phyloP scores from a whole-genome alignment of 768 basidiomycete species.

The Collybia sordida region DNA sequence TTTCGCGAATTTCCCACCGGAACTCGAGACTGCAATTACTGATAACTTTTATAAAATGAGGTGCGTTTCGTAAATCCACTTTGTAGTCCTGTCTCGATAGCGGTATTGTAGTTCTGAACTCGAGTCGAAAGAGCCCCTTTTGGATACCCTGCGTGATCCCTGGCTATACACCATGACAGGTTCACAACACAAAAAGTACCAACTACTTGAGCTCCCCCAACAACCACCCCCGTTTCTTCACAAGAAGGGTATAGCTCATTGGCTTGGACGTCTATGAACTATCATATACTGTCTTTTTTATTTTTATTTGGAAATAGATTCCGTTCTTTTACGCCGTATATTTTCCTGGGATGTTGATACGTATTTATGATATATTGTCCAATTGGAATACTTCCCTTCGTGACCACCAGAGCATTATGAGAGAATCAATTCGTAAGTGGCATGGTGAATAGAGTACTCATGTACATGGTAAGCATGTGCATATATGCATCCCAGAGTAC shows the following conservation, averaged over 20 bases:
- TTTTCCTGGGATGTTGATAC: too few relatives aligned
- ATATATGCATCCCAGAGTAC: constrained; percentile 6
- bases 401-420: neutral
- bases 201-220: neutral
- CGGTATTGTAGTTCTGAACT: constrained; percentile 5
- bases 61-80: neutral
- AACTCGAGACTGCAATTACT: constrained; percentile 7
- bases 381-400: too few relatives aligned
- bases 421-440: constrained; percentile 13
- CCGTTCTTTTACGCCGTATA: too few relatives aligned
- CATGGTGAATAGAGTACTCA: constrained; percentile 21
- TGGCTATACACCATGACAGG: neutral
- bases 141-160: neutral
- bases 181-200: neutral
- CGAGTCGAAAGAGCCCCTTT: constrained; percentile 11
- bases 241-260: too few relatives aligned
- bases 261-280: too few relatives aligned
- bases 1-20: constrained; percentile 16
- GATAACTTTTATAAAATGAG: constrained; percentile 13
- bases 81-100: neutral
- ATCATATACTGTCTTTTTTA: too few relatives aligned
- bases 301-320: too few relatives aligned
- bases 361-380: too few relatives aligned
- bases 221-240: too few relatives aligned
- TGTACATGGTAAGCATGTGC: constrained; percentile 21